Percentiles rank a stretch among this genome's conserved stretches.
phyloP scores from a whole-genome alignment of 129 eudicot genomes.

The Oenanthe sinensis region DNA sequence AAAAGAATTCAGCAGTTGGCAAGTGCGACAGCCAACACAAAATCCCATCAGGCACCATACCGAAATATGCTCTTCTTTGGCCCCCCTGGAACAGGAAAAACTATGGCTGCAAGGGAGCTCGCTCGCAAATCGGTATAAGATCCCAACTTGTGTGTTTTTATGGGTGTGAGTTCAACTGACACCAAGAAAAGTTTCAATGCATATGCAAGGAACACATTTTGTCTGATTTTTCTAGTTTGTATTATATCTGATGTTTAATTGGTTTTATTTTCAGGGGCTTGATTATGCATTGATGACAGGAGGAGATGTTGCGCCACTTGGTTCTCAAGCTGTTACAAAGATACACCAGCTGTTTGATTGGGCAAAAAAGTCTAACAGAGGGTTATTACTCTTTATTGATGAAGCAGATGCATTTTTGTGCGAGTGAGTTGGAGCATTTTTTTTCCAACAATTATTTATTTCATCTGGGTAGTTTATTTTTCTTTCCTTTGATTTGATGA shows the following conservation, averaged over 20 bases:
- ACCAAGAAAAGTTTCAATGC: not conserved
- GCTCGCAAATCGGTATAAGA: constrained; percentile 80
- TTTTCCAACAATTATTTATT: not conserved
- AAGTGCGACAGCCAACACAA: constrained; percentile 91
- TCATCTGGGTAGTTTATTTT: not conserved
- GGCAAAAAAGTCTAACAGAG: constrained; percentile 88
- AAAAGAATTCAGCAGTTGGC: constrained; percentile 87
- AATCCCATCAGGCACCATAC: constrained; percentile 90
- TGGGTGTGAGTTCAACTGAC: not conserved
- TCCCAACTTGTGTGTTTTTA: constrained; percentile 11
- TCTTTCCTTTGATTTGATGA: not conserved
- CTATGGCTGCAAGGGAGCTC: constrained; percentile 97
- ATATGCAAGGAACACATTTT: not conserved
- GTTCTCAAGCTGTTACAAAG: constrained; percentile 97
- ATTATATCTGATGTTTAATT: constrained; percentile 10
- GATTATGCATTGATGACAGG: constrained; percentile 99
- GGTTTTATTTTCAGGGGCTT: constrained; percentile 58
- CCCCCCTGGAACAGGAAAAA: constrained; percentile 99
- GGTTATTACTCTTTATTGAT: constrained; percentile 84
- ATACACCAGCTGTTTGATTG: constrained; percentile 96
- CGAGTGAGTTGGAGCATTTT: constrained; percentile 59
- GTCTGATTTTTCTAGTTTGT: not conserved
- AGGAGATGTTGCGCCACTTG: constrained; percentile 99
- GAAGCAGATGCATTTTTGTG: constrained; percentile 99
- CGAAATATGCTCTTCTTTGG: constrained; percentile 97